Conservation (phyloP, 2,329 filamentous ascomycete genomes). For the Drechslerella dactyloides region DNA sequence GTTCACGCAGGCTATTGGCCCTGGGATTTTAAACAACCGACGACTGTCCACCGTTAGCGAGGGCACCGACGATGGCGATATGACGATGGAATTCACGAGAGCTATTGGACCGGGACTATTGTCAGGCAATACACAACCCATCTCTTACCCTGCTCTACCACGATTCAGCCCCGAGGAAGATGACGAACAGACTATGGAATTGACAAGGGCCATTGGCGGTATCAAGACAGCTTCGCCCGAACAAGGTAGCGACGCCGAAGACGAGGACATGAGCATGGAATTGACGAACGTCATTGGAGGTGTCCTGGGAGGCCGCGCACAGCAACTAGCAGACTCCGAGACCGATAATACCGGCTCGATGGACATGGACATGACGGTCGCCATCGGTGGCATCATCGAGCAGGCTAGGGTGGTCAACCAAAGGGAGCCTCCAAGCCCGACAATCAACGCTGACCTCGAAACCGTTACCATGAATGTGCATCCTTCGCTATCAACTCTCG, state of each 20-base stretch:
- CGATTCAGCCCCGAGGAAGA: conserved; percentile 32
- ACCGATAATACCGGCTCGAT: conserved; percentile 59
- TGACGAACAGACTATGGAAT: conserved; percentile 58
- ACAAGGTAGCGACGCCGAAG: conserved; percentile 33
- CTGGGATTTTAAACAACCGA: conserved; percentile 51
- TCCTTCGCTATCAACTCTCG: conserved; percentile 35
- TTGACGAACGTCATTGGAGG: conserved; percentile 82
- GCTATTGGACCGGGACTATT: conserved; percentile 50
- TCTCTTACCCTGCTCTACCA: conserved; percentile 44
- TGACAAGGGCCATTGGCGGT: conserved; percentile 65
- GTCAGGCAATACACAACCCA: conserved; percentile 25
- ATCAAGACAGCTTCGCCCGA: conserved; percentile 57
- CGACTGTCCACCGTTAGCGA: conserved; percentile 53
- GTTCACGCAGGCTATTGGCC: conserved; percentile 70
- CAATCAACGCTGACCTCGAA: conserved; percentile 31
- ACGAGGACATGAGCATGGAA: conserved; percentile 70
- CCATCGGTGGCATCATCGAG: conserved; percentile 69
- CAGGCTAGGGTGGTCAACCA: conserved; percentile 53
- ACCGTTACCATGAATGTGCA: conserved; percentile 46
- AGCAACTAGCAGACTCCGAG: conserved; percentile 22
- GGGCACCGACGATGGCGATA: conserved; percentile 55
- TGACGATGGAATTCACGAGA: conserved; percentile 59
- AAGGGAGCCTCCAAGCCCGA: conserved; percentile 30
- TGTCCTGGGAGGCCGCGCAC: conserved; percentile 64
- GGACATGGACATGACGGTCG: conserved; percentile 73